Percentiles rank a stretch among this genome's conserved stretches.
phyloP scores from a whole-genome alignment of 805 yeast species.

The Metschnikowia corniflorae region DNA sequence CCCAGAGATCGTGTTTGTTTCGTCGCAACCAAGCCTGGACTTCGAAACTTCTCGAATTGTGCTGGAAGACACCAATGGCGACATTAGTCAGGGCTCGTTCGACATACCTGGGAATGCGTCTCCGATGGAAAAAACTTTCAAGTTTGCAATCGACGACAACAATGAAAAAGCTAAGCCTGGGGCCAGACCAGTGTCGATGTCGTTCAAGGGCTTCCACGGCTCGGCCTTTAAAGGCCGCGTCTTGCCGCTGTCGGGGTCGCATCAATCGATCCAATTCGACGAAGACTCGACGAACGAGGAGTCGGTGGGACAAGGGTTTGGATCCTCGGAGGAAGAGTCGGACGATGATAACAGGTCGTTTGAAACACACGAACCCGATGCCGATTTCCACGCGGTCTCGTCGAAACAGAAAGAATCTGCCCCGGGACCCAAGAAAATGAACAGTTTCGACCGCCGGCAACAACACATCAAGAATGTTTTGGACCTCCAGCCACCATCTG shows the following conservation, averaged over 20 bases:
- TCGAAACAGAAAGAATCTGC: background rate
- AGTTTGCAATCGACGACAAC: constrained; percentile 10
- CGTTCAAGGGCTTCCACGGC: constrained; percentile 60
- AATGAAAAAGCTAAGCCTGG: background rate
- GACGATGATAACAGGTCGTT: constrained; percentile 5
- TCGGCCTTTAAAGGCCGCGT: constrained; percentile 41
- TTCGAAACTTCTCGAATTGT: constrained; percentile 1
- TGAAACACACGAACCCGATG: constrained; percentile 1
- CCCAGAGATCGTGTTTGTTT: background rate
- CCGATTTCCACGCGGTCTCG: background rate
- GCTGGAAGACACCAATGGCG: background rate
- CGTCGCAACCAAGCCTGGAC: constrained; percentile 3
- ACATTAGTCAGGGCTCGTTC: background rate
- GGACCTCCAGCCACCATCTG: constrained; percentile 18
- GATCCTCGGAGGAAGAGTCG: constrained; percentile 24
- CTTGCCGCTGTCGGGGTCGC: constrained; percentile 29
- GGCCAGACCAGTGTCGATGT: constrained; percentile 44
- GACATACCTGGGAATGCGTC: constrained; percentile 6
- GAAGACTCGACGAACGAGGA: constrained; percentile 25
- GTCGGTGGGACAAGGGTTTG: constrained; percentile 39
- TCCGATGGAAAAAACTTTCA: constrained; percentile 13
- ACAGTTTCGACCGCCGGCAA: constrained; percentile 12
- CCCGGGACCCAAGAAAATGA: constrained; percentile 5
- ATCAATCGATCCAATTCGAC: constrained; percentile 39
- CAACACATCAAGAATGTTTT: constrained; percentile 14